Base-by-base conservation (phyloP, 2,329 filamentous ascomycete species). In the Aspergillus pseudonomiae region DNA sequence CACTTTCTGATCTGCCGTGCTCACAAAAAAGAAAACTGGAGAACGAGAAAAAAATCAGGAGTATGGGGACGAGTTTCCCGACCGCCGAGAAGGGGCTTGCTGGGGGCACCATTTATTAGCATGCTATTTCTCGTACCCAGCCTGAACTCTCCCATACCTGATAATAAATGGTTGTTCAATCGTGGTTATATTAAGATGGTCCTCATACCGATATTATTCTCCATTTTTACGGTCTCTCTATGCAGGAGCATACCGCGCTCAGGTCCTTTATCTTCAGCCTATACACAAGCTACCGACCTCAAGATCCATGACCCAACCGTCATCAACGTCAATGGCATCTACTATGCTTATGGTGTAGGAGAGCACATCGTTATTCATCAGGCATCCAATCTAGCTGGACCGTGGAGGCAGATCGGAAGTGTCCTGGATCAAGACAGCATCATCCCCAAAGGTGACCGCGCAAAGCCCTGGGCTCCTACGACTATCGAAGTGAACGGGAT, bases 381-480 rank as follows among this genome's bases (percentile, higher is more conserved):
- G 5, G 71, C 75, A 1, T 63, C 73, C 1, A 65, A 57, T 39
- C 68, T 77, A 62, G 68, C 68, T 24, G 75, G 75, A 1, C 74
- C 75, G 12, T 77, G 75, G 75, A 67, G 64, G n/a, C 62, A 67
- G 58, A 59, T 67, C 30, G 76, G 74, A 32, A 70, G 60, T 24
- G 70, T 78, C 9, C 67, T 78, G 1, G 66, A 72, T 19, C 68
- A 61, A 24, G 70, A 74, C 34, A 77, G 74, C 55, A 61, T 75
- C 46, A 77, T 78, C 54, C 65, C 67, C 2, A 78, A 78, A 57
- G 75, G 75, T 21, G 70, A 77, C 53, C 71, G 71, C 19, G 70
- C 66, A 21, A 68, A 65, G 6, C 76, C 75, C 0, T 78, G 76
- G 87, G 89, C 89, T 1, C 89, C 89, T 0, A 88, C 89, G 61